Base-by-base conservation (phyloP, 306 rosid genomes). In the Trifolium repens region DNA sequence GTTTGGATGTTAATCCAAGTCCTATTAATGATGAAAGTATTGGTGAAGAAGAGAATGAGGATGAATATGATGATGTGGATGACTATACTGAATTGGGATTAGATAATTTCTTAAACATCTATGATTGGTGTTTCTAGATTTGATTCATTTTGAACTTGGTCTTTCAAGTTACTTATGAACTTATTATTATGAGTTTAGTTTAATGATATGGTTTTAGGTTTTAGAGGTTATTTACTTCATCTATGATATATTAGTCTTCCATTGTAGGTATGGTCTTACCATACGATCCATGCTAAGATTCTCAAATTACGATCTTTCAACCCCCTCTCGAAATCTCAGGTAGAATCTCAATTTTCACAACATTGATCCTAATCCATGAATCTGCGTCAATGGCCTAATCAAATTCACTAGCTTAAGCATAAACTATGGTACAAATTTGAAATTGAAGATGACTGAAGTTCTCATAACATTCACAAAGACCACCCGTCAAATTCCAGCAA, bases 371-470 rank as follows among this genome's bases (percentile, higher is more conserved):
- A 71, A 72, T 30, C 17, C 43, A 27, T 34, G 26, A 46, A 47
- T 35, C 1, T 0, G 17, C 32, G 17, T 58, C 71, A 72, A 67
- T 9, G 43, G 55, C 40, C 44, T 19, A 67, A 37, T 26, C 79
- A 67, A 37, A 49, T 47, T 37, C 43, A 52, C 68, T 12, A 75
- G 40, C 32, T 44, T 24, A 68, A 39, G 65, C 43, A 15, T 71
- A 52, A 13, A 73, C 60, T 26, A 44, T 7, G 39, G 49, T 24
- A 22, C 44, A 49, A 12, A 22, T 7, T 42, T 61, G 69, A 44
- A 73, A 22, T 49, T 11, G 49, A 16, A 46, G 30, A 67, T 6
- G 22, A 4, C 9, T 13, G 13, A 75, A 65, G 49, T 15, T 53
- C 46, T 40, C 35, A 9, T 27, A 17, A 47, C 37, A 69, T 47